These are phyloP conservation scores for Porcisia deanei DNA, from an alignment of 208 protist genomes.

Conservation along the genomic window DNA sequence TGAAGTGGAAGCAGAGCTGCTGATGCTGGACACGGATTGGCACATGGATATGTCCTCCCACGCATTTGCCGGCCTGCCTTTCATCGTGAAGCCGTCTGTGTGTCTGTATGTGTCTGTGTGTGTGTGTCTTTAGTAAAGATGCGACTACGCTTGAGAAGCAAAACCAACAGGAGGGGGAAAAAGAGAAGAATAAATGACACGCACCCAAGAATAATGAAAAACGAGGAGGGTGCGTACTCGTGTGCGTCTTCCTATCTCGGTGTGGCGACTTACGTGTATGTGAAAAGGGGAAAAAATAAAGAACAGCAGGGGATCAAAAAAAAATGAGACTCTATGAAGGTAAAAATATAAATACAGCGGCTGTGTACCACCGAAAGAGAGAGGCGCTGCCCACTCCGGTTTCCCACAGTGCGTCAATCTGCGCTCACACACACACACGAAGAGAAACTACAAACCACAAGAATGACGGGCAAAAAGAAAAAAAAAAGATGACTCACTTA, in stretches of 20 bases:
- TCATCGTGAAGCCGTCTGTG: not conserved
- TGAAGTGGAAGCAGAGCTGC: constrained; percentile 58
- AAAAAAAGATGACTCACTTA: not conserved
- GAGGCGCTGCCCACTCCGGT: not conserved
- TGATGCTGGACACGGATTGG: constrained; percentile 33
- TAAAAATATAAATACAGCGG: not conserved
- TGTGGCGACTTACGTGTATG: not conserved
- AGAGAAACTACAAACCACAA: not conserved
- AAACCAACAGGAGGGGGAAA: not conserved
- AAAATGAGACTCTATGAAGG: constrained; percentile 3
- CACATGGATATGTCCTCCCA: constrained; percentile 28
- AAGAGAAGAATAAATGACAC: not conserved
- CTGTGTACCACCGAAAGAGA: not conserved
- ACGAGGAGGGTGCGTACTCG: not conserved
- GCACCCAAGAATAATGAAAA: not conserved
- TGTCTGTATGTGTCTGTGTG: not conserved
- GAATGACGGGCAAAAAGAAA: not conserved
- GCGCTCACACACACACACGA: not conserved
- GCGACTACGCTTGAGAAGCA: not conserved
- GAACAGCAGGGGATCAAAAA: not conserved
- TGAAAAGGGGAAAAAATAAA: not conserved
- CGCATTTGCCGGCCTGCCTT: not conserved
- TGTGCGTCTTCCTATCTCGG: not conserved
- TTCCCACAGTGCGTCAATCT: not conserved
- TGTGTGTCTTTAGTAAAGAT: constrained; percentile 6